A percentile compares a stretch with the other conserved stretches of the same genome.
These are phyloP conservation scores for Cryptococcus neoformans DNA, from an alignment of 1,284 basidiomycete species.

Conservation along the genomic window DNA sequence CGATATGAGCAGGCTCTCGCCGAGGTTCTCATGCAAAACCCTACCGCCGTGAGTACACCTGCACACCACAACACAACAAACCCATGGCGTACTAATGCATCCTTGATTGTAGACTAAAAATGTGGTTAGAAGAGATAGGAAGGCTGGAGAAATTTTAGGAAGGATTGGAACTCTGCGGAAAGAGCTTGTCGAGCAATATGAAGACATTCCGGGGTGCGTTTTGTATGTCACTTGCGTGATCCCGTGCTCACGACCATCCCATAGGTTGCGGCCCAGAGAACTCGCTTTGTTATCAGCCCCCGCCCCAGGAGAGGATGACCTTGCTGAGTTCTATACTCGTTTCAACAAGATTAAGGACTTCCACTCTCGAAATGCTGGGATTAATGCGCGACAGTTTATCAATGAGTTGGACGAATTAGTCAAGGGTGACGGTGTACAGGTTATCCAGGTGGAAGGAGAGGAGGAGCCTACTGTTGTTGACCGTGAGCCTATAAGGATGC, in stretches of 20 bases:
- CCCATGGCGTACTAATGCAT: background rate
- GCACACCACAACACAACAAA: too few species aligned
- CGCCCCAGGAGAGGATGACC: slow-evolving; percentile 60
- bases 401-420: slow-evolving; percentile 72
- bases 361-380: slow-evolving; percentile 90
- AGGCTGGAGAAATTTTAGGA: slow-evolving; percentile 78
- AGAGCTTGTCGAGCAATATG: slow-evolving; percentile 66
- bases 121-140: slow-evolving; percentile 76
- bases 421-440: slow-evolving; percentile 45
- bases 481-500: slow-evolving; percentile 35
- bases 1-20: slow-evolving; percentile 65
- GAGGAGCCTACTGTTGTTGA: slow-evolving; percentile 62
- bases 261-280: slow-evolving; percentile 50
- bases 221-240: background rate
- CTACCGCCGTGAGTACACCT: slow-evolving; percentile 41
- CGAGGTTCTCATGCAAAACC: slow-evolving; percentile 52
- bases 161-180: slow-evolving; percentile 69
- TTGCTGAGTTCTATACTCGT: slow-evolving; percentile 90
- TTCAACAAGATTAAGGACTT: slow-evolving; percentile 93
- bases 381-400: slow-evolving; percentile 72
- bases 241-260: slow-evolving; percentile 32
- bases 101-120: slow-evolving; percentile 29
- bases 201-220: slow-evolving; percentile 61
- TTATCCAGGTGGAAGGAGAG: slow-evolving; percentile 58
- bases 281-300: slow-evolving; percentile 51